phyloP scores from a whole-genome alignment of 495 filamentous ascomycete species.

The Neurospora africana region DNA sequence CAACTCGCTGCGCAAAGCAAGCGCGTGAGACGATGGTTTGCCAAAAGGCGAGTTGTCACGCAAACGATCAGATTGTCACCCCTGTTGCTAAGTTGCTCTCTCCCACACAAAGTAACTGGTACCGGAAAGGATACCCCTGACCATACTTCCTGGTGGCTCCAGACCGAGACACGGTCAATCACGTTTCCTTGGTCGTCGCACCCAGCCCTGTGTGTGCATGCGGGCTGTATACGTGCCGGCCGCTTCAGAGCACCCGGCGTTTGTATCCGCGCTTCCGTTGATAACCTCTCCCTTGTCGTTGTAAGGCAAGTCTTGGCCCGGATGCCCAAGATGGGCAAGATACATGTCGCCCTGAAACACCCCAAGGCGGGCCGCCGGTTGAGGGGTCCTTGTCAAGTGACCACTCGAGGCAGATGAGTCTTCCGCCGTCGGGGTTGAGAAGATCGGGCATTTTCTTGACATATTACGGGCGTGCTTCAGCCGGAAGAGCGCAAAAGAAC shows the following conservation, averaged over 20 bases:
- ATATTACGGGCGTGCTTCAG: constrained; percentile 56
- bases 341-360: constrained; percentile 53
- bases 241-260: constrained; percentile 43
- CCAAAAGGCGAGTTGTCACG: neutral
- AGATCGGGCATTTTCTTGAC: constrained; percentile 54
- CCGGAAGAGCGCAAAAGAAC: constrained; percentile 75
- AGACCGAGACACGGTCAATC: constrained; percentile 50
- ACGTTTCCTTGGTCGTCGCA: constrained; percentile 39
- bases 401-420: constrained; percentile 72
- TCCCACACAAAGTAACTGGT: neutral
- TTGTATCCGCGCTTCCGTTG: constrained; percentile 8
- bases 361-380: constrained; percentile 60
- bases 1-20: constrained; percentile 62
- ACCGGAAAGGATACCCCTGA: neutral
- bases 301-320: constrained; percentile 56
- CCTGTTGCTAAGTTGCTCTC: neutral
- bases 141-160: constrained; percentile 16
- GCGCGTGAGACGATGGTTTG: constrained; percentile 12
- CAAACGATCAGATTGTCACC: neutral
- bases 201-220: constrained; percentile 53
- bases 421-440: constrained; percentile 48
- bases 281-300: constrained; percentile 42
- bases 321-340: constrained; percentile 51
- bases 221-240: constrained; percentile 55
- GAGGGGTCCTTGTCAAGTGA: constrained; percentile 57